Conservation (phyloP, 148 eudicot species). For the Fallopia convolvulus region DNA sequence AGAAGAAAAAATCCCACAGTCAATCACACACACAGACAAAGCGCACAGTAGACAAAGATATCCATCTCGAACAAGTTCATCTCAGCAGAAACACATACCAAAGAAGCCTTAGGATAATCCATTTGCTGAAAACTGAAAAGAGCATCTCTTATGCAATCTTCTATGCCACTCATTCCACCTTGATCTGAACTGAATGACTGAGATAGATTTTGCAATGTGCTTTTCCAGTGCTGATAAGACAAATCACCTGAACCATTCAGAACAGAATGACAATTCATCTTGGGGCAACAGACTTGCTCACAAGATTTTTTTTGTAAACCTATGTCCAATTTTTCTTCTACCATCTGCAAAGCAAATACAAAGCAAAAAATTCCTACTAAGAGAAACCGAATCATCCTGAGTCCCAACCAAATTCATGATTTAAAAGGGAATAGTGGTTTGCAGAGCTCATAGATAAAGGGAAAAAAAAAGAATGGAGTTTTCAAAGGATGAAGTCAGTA, state of each 20-base stretch:
- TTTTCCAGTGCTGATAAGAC: slow-evolving; percentile 35
- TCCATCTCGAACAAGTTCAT: background rate
- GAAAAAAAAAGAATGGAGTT: background rate
- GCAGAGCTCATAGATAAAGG: background rate
- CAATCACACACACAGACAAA: background rate
- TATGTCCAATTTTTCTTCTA: slow-evolving; percentile 18
- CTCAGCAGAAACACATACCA: slow-evolving; percentile 26
- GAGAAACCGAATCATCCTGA: slow-evolving; percentile 1
- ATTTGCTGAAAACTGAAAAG: slow-evolving; percentile 24
- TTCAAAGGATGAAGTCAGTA: background rate
- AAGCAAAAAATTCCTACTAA: slow-evolving; percentile 4
- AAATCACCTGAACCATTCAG: slow-evolving; percentile 36
- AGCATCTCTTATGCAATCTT: slow-evolving; percentile 8
- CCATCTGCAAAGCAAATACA: slow-evolving; percentile 25
- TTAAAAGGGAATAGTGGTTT: background rate
- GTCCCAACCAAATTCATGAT: background rate
- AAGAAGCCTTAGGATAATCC: slow-evolving; percentile 18
- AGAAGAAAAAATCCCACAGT: slow-evolving; percentile 24
- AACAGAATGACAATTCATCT: slow-evolving; percentile 26
- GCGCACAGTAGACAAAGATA: background rate
- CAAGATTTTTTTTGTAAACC: slow-evolving; percentile 19
- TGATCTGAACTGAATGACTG: slow-evolving; percentile 37
- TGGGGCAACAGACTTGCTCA: slow-evolving; percentile 30
- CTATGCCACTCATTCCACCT: slow-evolving; percentile 38
- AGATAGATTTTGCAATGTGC: slow-evolving; percentile 36